Conservation (phyloP, 73 alveolate genomes). For the Symbiodinium pilosum region DNA sequence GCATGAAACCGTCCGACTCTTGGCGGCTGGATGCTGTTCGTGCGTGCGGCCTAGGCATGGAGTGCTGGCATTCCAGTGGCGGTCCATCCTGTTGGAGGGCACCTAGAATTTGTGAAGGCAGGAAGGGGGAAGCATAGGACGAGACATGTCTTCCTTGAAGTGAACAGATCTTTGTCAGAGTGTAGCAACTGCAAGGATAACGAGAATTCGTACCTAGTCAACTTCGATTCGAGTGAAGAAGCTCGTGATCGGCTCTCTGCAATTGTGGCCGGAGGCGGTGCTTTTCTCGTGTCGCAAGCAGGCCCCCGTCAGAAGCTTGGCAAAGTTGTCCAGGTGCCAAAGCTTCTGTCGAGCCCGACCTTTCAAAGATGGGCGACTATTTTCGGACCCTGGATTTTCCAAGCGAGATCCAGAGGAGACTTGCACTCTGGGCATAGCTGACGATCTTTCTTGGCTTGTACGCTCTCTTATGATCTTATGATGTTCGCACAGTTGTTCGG, state of each 20-base stretch:
- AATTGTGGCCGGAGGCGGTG: conserved; percentile 54
- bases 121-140: neutral
- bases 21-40: no score
- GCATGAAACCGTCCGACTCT: no score
- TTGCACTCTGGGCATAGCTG: neutral
- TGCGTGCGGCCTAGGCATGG: conserved; percentile 88
- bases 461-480: neutral
- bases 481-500: neutral
- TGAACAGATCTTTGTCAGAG: neutral
- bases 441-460: neutral
- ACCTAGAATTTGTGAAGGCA: conserved; percentile 65
- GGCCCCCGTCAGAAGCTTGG: neutral
- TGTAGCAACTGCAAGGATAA: neutral
- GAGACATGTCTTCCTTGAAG: neutral
- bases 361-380: conserved; percentile 68
- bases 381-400: conserved; percentile 53
- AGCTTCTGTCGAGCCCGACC: conserved; percentile 77
- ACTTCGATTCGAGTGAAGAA: conserved; percentile 11
- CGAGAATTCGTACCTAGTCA: conserved; percentile 56
- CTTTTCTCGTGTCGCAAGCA: neutral
- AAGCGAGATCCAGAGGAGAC: conserved; percentile 33
- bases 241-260: conserved; percentile 46
- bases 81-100: conserved; percentile 65
- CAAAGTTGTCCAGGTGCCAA: neutral
- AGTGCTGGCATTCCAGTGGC: conserved; percentile 83